Evolutionary conservation across 1,284 basidiomycete species (phyloP), one percentile per base, ranked within the genome.

Genomic region (Naganishia albida): DNA sequence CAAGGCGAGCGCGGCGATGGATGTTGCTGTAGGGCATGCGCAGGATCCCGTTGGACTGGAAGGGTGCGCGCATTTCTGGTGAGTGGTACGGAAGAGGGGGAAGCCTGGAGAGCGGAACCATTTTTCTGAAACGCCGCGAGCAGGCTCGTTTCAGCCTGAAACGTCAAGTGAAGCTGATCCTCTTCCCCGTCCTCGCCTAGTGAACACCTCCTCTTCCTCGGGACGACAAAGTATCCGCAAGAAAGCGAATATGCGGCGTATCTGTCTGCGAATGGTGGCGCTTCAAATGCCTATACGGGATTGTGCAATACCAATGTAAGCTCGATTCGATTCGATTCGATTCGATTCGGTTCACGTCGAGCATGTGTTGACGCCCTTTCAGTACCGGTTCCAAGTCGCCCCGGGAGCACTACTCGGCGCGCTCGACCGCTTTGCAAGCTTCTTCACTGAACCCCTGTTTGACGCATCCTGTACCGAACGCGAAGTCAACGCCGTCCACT

Each of bases 401-500:
- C 89, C 92, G 1, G 80, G 86, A 18, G 89, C 90, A 28, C 85
- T 99, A 3, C 80, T 85, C 2, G 89, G 88, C 48, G 93, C 95
- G 1, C 84, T 99, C 10, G 86, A 91, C 71, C 88, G 94, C 42
- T 99, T 99, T 77, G 84, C 94, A 0, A 88, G 88, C 2, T 99
- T 99, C 83, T 99, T 99, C 81, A 88, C 91, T 72, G 88, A 87
- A 46, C 96, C 96, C 0, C 84, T 96, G 62, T 99, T 99, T 75
- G 82, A 90, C 43, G 76, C 77, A 64, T 91, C 90, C 18, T 95
- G 95, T 77, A 95, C 95, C 0, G 86, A 89, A 60, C 86, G 96
- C 54, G 96, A 99, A 80, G 86, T 98, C 70, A 93, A 94, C 71
- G 96, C 96, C 0, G 96, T 99, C 40, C 89, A 99, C 76, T 97